phyloP scores from a whole-genome alignment of 1,139 yeast genomes.

The Nakaseomyces glabratus region DNA sequence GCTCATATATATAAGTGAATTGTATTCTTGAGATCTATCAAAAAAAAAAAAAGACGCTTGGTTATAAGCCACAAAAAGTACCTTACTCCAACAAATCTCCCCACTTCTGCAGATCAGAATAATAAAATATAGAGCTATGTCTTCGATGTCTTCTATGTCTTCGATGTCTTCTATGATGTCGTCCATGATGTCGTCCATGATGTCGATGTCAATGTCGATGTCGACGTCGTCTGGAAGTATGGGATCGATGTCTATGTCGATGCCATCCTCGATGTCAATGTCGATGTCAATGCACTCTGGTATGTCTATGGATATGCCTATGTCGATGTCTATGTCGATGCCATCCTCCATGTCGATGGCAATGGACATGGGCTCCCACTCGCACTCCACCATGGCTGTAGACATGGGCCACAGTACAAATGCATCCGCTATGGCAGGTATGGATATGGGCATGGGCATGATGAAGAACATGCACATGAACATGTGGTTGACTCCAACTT shows the following conservation, averaged over 20 bases:
- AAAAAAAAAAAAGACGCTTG: too few species aligned
- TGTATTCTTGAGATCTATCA: too few species aligned
- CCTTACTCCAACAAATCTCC: too few species aligned
- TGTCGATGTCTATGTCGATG: constrained; percentile 6
- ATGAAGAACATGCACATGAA: constrained; percentile 41
- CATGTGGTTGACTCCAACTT: constrained; percentile 46
- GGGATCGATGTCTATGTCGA: constrained; percentile 2
- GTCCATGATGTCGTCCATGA: constrained; percentile 6
- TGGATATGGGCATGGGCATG: constrained; percentile 15
- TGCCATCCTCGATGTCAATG: constrained; percentile 1
- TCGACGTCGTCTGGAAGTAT: neutral
- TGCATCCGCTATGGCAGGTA: constrained; percentile 17
- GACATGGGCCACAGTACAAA: constrained; percentile 8
- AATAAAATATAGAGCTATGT: too few species aligned
- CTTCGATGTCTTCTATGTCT: constrained; percentile 4
- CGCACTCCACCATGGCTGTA: constrained; percentile 6
- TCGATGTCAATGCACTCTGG: constrained; percentile 6
- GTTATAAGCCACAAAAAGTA: too few species aligned
- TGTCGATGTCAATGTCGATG: constrained; percentile 1
- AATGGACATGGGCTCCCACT: constrained; percentile 8
- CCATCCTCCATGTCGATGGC: constrained; percentile 7
- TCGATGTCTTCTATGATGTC: constrained; percentile 8
- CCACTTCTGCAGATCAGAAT: too few species aligned
- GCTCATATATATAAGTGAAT: too few species aligned
- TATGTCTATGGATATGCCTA: constrained; percentile 4